Base-by-base conservation (phyloP, 2,329 filamentous ascomycete genomes). In the Lithohypha guttulata region DNA sequence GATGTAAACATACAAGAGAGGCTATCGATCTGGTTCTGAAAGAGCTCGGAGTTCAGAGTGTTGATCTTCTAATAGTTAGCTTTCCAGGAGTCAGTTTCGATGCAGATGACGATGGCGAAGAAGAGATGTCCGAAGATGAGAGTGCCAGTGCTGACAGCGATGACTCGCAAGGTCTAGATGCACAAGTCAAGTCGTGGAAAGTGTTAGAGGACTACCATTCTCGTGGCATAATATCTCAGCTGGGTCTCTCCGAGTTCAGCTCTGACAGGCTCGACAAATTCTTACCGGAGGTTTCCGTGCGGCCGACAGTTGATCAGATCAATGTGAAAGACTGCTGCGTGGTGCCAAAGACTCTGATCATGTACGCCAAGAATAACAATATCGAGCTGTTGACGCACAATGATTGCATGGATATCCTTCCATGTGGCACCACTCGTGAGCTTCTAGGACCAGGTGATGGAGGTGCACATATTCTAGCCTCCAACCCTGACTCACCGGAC, bases 241-340 rank as follows among this genome's bases (percentile, higher is more conserved):
- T 98, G 7, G 91, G 91, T 1, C 73, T 96, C 18, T 78, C 91
- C 34, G 91, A 98, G 60, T 96, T 95, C 57, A 87, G 89, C 40
- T 84, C 78, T 51, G 78, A 86, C 51, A 81, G 91, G 53, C 67
- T 98, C 25, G 64, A 72, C n/a, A 75, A 75, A 10, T 87, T 98
- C 53, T 66, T 96, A 18, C 69, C 75, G 28, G 69, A 75, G 45
- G 81, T 84, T 15, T 69, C 67, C 27, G 68, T 93, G 44, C 75
- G 74, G 50, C 91, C 91, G 1, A 73, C 75, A 14, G 89, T 96
- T 27, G 79, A 96, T 60, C 91, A 98, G 69, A 93, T 98, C 69
- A 96, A 96, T 58, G 75, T 94, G 35, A 79, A 84, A 52, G 84
- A 96, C 61, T 96, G 89, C 67, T 98, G 91, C 63, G 89, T 86